Evolutionary conservation across 208 protist genomes (phyloP).

Genomic region (Hexamita inflata): DNA sequence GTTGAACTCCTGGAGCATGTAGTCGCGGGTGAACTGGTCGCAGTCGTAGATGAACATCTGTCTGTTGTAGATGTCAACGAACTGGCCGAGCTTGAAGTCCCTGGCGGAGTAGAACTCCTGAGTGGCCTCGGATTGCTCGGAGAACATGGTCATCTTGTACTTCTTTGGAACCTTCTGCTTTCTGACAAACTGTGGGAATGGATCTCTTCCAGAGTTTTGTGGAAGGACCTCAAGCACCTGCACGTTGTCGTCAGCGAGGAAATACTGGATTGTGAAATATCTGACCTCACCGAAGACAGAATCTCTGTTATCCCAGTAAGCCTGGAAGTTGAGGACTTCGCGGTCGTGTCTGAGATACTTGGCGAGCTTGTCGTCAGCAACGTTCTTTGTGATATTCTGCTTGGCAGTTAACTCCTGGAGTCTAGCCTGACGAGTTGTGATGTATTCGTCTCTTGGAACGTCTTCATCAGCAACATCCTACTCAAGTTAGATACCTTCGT

Average conservation of each 20-base stretch:
- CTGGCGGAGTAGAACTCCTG: constrained; percentile 52
- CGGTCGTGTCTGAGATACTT: constrained; percentile 57
- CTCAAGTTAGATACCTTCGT: constrained; percentile 57
- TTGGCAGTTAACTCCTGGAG: not conserved
- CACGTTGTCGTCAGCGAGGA: constrained; percentile 69
- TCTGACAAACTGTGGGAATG: constrained; percentile 67
- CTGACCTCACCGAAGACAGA: constrained; percentile 64
- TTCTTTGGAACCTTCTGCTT: constrained; percentile 62
- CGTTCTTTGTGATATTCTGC: constrained; percentile 18
- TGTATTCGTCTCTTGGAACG: not conserved
- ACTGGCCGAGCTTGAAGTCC: constrained; percentile 62
- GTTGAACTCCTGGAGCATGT: constrained; percentile 50
- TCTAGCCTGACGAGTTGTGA: not conserved
- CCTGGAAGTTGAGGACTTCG: constrained; percentile 76
- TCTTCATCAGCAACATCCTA: constrained; percentile 58
- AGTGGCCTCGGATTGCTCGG: constrained; percentile 26
- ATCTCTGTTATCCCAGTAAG: constrained; percentile 67
- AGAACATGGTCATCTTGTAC: constrained; percentile 24
- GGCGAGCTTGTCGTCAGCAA: constrained; percentile 40
- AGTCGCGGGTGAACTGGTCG: constrained; percentile 66
- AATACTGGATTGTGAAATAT: constrained; percentile 73
- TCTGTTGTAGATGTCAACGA: constrained; percentile 57
- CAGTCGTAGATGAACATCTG: constrained; percentile 65
- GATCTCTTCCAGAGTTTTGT: constrained; percentile 74
- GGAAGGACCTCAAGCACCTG: constrained; percentile 61